A percentile compares a stretch with the other conserved stretches of the same genome.
These are phyloP conservation scores for Didymosphaeria variabile DNA, from an alignment of 2,329 filamentous ascomycete species.

Conservation along the genomic window DNA sequence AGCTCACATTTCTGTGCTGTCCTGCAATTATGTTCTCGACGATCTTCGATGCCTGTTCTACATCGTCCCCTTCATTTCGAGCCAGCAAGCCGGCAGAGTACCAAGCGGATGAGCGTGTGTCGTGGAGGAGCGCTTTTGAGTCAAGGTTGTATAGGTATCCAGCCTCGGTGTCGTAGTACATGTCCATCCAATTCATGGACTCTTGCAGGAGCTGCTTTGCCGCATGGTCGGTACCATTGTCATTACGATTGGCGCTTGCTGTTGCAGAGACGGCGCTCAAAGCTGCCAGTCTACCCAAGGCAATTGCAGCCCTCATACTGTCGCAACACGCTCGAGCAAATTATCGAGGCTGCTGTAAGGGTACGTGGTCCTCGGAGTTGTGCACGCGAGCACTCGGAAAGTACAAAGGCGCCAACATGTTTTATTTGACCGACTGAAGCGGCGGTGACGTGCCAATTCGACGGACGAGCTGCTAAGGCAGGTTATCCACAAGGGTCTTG, in stretches of 20 bases:
- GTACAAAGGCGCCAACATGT: not conserved
- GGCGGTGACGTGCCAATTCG: slow-evolving; percentile 6
- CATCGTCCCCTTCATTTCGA: slow-evolving; percentile 61
- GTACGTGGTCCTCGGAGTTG: not conserved
- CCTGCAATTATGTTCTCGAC: slow-evolving; percentile 62
- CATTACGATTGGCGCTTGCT: not conserved
- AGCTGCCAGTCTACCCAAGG: not conserved
- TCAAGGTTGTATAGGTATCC: slow-evolving; percentile 64
- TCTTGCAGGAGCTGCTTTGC: slow-evolving; percentile 46
- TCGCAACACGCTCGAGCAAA: not conserved
- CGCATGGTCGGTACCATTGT: slow-evolving; percentile 1
- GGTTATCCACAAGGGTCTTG: not conserved
- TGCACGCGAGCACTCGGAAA: not conserved
- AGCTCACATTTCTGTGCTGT: slow-evolving; percentile 62
- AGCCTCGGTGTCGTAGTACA: slow-evolving; percentile 60
- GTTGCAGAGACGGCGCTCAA: not conserved
- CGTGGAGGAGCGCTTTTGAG: slow-evolving; percentile 60
- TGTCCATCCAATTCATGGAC: slow-evolving; percentile 65
- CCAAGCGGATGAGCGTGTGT: slow-evolving; percentile 66
- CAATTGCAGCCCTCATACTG: not conserved
- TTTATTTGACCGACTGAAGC: not conserved
- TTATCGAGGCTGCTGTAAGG: not conserved
- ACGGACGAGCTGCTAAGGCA: slow-evolving; percentile 3
- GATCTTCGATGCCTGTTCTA: slow-evolving; percentile 60
- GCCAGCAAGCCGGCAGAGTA: slow-evolving; percentile 66